A percentile compares a stretch with the other conserved stretches of the same genome.
Evolutionary conservation across 768 basidiomycete species (phyloP).

Genomic region (Leucocoprinus leucothites): DNA sequence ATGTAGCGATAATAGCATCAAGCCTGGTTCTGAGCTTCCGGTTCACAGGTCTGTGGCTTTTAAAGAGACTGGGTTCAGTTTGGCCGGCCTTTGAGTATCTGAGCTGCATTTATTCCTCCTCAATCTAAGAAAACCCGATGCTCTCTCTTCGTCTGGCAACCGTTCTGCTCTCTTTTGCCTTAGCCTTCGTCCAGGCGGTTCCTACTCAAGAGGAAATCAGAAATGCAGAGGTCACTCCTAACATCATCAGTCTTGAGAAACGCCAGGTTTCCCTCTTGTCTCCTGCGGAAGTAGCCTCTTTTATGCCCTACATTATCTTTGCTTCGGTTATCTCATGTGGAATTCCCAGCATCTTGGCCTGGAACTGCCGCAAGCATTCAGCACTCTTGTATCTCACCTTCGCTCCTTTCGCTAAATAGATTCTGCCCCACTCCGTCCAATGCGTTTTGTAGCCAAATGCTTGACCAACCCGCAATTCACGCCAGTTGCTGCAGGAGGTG

Average conservation of each 20-base stretch:
- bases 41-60: neutral
- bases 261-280: neutral
- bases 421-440: neutral
- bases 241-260: neutral
- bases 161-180: neutral
- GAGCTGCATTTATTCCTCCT: neutral
- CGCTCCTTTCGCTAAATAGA: neutral
- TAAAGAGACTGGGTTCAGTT: too few species aligned
- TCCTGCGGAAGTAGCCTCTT: conserved; percentile 37
- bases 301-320: conserved; percentile 46
- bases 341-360: conserved; percentile 37
- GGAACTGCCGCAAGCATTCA: conserved; percentile 44
- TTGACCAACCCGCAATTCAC: conserved; percentile 42
- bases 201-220: neutral
- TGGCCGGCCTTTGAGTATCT: too few species aligned
- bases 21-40: neutral
- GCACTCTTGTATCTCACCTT: neutral
- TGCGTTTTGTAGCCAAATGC: conserved; percentile 27
- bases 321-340: conserved; percentile 51
- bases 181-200: neutral
- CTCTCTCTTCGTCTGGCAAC: neutral
- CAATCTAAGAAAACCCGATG: neutral
- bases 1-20: too few species aligned
- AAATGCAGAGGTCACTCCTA: neutral
- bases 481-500: conserved; percentile 47